These are phyloP conservation scores for Exophiala alcalophila DNA, from an alignment of 2,329 filamentous ascomycete genomes.

Conservation along the genomic window DNA sequence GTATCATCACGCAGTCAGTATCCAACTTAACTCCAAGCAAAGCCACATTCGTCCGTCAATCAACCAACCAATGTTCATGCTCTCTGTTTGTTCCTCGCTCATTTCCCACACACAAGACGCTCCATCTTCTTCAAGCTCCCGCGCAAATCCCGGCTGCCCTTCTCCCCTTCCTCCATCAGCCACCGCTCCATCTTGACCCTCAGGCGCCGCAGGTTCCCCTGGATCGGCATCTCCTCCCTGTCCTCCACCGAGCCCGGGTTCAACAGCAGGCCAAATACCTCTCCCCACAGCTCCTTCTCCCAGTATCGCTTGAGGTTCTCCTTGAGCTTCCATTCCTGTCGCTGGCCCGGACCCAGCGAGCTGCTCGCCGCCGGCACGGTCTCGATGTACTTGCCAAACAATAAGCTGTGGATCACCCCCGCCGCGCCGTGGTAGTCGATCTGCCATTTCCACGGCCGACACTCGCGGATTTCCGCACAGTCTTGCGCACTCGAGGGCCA, in stretches of 20 bases:
- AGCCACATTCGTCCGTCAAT: background rate
- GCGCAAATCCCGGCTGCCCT: constrained; percentile 27
- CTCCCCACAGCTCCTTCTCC: constrained; percentile 87
- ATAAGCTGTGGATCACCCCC: constrained; percentile 78
- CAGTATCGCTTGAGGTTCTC: constrained; percentile 91
- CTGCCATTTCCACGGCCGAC: constrained; percentile 94
- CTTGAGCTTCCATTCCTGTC: constrained; percentile 72
- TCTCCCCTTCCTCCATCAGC: constrained; percentile 30
- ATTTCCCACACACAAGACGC: constrained; percentile 23
- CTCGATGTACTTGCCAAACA: constrained; percentile 95
- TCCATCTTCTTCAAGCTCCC: constrained; percentile 28
- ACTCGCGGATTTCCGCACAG: constrained; percentile 92
- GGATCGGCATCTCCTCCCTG: constrained; percentile 69
- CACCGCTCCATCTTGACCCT: constrained; percentile 28
- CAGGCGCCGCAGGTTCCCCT: constrained; percentile 35
- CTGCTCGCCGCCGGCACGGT: constrained; percentile 47
- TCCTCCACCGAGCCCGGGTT: constrained; percentile 67
- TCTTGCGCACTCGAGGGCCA: constrained; percentile 87
- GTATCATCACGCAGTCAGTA: no score
- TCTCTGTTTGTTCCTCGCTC: background rate
- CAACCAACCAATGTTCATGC: background rate
- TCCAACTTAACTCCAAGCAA: no score
- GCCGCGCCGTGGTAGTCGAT: constrained; percentile 94
- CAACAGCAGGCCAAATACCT: constrained; percentile 78
- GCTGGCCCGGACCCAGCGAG: constrained; percentile 33